These are phyloP conservation scores for Pseudopyrenochaeta lycopersici DNA, from an alignment of 2,329 filamentous ascomycete species.

Conservation along the genomic window DNA sequence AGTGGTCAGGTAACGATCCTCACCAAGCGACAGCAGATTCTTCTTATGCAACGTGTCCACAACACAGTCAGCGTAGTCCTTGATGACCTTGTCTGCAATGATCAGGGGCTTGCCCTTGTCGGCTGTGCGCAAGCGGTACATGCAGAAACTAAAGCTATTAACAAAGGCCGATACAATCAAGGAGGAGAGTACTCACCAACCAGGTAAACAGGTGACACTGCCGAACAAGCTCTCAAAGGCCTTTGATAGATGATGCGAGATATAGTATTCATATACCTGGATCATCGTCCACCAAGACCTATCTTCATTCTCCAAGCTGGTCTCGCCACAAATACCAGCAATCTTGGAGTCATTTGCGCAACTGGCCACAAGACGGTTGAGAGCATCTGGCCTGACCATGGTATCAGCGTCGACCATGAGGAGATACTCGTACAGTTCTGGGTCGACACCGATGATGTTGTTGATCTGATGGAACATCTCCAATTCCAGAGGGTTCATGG, in stretches of 20 bases:
- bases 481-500: constrained; percentile 95
- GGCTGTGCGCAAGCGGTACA: constrained; percentile 94
- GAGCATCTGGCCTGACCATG: constrained; percentile 86
- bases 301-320: constrained; percentile 93
- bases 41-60: constrained; percentile 96
- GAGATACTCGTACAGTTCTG: constrained; percentile 95
- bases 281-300: constrained; percentile 99
- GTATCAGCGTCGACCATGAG: constrained; percentile 99
- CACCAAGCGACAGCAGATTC: constrained; percentile 90
- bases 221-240: constrained; percentile 98
- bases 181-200: constrained; percentile 76
- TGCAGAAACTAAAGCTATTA: constrained; percentile 78
- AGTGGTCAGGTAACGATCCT: constrained; percentile 96
- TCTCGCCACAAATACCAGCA: constrained; percentile 96
- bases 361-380: constrained; percentile 90
- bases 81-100: constrained; percentile 86
- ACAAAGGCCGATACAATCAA: constrained; percentile 11
- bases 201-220: constrained; percentile 97
- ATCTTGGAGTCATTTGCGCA: constrained; percentile 96
- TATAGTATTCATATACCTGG: constrained; percentile 99
- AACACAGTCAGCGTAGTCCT: constrained; percentile 86
- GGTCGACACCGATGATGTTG: constrained; percentile 98
- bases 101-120: constrained; percentile 95
- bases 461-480: constrained; percentile 99
- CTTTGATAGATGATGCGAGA: constrained; percentile 96